Conservation (phyloP, 305 asterid species). For the Fraxinus nigra region DNA sequence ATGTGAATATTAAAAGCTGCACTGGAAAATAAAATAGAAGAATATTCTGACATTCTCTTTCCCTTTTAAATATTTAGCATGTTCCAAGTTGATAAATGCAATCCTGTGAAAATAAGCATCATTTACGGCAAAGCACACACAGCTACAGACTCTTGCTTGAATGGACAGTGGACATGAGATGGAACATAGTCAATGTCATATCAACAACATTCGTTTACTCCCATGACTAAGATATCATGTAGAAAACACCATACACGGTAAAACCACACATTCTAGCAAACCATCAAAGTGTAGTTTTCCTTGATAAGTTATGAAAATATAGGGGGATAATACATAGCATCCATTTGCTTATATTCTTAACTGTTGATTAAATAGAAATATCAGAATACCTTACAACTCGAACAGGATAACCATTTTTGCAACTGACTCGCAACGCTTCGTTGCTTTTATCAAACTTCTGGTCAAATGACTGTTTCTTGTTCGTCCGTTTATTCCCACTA, state of each 20-base stretch:
- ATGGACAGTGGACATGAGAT: not conserved
- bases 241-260: not conserved
- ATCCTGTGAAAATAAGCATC: constrained; percentile 1
- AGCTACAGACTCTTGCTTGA: constrained; percentile 10
- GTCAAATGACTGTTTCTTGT: constrained; percentile 69
- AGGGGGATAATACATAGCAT: not conserved
- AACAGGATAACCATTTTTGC: constrained; percentile 81
- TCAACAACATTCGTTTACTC: not conserved
- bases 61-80: not conserved
- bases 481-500: constrained; percentile 81
- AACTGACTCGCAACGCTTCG: constrained; percentile 80
- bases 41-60: not conserved
- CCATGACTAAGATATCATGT: not conserved
- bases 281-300: not conserved
- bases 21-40: not conserved
- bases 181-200: not conserved
- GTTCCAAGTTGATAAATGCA: not conserved
- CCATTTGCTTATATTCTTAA: not conserved
- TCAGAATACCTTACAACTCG: constrained; percentile 80
- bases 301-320: not conserved
- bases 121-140: not conserved
- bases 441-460: constrained; percentile 62
- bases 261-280: constrained; percentile 2
- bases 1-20: not conserved
- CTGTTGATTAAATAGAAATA: constrained; percentile 1